Base-by-base conservation (phyloP, 495 filamentous ascomycete genomes). In the Rusavskia elegans region DNA sequence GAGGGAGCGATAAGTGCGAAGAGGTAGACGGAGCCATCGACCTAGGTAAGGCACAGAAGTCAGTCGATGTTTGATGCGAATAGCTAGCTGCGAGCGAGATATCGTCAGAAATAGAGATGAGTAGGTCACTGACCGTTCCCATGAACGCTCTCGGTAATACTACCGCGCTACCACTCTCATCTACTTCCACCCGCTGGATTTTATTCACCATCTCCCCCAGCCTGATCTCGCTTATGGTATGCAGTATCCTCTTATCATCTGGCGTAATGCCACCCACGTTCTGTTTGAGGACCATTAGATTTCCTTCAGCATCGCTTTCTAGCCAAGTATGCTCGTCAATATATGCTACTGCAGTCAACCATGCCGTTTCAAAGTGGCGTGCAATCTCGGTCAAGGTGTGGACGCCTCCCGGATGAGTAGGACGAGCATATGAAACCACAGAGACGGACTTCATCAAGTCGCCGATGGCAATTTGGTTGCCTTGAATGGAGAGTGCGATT, bases 371-470 rank as follows among this genome's bases (percentile, higher is more conserved):
- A 57, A 80, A 87, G 61, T 95, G 87, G 17, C 90, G 76, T 6
- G 85, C 83, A 7, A 85, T 69, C 69, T 96, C 89, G 0, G 63
- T 69, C 40, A 95, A 70, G 55, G 67, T 56, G 67, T 76, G 68
- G 27, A 64, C 56, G 7, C 67, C 61, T 0, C 65, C 72, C 20
- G 44, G 20, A 29, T 57, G 65, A 66, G 27, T 67, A 8, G 74
- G 72, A 17, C 70, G 69, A 9, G 69, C 66, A 58, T 79, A 89
- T 60, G 87, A 68, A 11, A 95, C 69, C 10, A 97, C 63, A 16
- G 84, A 83, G 37, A 92, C 69, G 32, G 85, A 90, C 70, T 96
- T 95, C 88, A 95, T 97, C 38, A 99, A 69, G 58, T 99, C 92
- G 1, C 82, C 85, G 5, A 99, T 80, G 0, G 84, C 84, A 55